Base-by-base conservation (phyloP, 1,139 yeast species). In the Candida mesenterica region DNA sequence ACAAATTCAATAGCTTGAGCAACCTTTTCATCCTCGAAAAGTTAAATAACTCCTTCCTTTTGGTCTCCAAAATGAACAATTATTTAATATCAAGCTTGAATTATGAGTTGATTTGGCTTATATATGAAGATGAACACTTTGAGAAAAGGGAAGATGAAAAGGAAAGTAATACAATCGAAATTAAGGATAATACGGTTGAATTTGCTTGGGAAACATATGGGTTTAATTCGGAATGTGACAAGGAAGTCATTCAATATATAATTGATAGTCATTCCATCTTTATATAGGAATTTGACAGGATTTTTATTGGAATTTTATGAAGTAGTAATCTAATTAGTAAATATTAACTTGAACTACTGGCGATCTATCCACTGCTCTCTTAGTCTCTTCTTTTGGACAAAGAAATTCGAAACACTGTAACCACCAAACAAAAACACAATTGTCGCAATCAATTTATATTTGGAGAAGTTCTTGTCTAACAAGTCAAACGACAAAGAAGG, bases 401-500 rank as follows among this genome's bases (percentile, higher is more conserved):
- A 43, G 13, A 55, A 55, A 31, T 49, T 49, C 15, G 48, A 42
- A 12, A 43, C 40, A n/a, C 47, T 27, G 18, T 56, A 65, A 1
- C 71, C 69, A 0, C 66, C 59, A 3, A 78, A 40, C 38, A 89
- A 65, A 1, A 72, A 65, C 1, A 62, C 59, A 3, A 90, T 72
- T 1, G 96, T 87, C 4, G 68, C 48, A 8, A 82, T 37, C 36
- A 92, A 72, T 49, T 82, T 83, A 12, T 65, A 52, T 50, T 78
- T 83, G 47, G 82, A 89, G 53, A 92, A 92, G 29, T 70, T 70
- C 31, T 72, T 67, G 30, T 81, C 74, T 52, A 89, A 72, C 40
- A 80, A 68, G 59, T 92, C 98, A 61, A 87, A 90, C 33, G 89
- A 86, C 36, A 77, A 75, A 0, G 96, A 87, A 1, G 97, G 97